These are phyloP conservation scores for Saccharomycopsis crataegensis DNA, from an alignment of 1,139 yeast genomes.

Conservation along the genomic window DNA sequence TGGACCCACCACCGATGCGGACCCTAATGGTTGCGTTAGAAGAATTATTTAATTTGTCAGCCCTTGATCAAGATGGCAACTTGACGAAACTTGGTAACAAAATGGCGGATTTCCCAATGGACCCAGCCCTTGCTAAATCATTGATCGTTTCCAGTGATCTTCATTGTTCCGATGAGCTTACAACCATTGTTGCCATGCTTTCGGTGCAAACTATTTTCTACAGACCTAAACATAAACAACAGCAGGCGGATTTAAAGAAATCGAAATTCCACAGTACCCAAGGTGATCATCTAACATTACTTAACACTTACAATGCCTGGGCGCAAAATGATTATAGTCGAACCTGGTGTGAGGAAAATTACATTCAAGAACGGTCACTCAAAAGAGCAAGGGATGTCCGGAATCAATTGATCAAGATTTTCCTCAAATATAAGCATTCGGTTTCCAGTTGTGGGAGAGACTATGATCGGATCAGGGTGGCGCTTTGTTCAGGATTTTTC, in stretches of 20 bases:
- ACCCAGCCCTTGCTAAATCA: conserved; percentile 82
- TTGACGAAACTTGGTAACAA: conserved; percentile 68
- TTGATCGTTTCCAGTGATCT: conserved; percentile 66
- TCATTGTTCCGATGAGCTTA: conserved; percentile 74
- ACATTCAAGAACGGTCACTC: conserved; percentile 74
- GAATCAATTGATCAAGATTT: conserved; percentile 56
- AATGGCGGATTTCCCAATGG: conserved; percentile 96
- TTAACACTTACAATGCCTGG: conserved; percentile 83
- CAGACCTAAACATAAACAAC: conserved; percentile 75
- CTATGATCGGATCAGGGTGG: conserved; percentile 56
- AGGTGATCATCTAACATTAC: conserved; percentile 82
- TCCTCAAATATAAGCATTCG: conserved; percentile 47
- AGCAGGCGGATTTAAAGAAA: conserved; percentile 70
- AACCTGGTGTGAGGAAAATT: conserved; percentile 79
- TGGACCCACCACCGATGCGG: conserved; percentile 87
- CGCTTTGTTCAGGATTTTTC: conserved; percentile 83
- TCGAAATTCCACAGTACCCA: conserved; percentile 66
- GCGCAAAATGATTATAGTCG: conserved; percentile 49
- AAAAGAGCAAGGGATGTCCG: conserved; percentile 74
- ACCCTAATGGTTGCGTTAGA: conserved; percentile 75
- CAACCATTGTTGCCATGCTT: conserved; percentile 85
- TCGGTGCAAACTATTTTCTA: conserved; percentile 81
- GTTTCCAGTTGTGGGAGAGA: conserved; percentile 56
- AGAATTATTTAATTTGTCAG: conserved; percentile 75
- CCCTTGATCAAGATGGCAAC: conserved; percentile 71